Base-by-base conservation (phyloP, 2,329 filamentous ascomycete species). In the Zymoseptoria ardabiliae region DNA sequence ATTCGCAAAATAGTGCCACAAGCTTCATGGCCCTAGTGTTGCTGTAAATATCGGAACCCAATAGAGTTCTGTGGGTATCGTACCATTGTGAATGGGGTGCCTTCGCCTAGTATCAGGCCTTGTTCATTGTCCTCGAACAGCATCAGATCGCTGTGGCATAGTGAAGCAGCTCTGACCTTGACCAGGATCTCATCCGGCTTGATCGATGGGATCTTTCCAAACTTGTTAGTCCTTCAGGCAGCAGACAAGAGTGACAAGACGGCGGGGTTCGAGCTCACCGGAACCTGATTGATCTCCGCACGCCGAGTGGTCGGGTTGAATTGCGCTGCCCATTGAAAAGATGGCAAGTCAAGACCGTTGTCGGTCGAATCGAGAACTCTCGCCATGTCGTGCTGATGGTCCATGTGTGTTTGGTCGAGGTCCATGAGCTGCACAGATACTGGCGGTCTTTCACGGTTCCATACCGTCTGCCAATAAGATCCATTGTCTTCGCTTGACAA, bases 131-230 rank as follows among this genome's bases (percentile, higher is more conserved):
- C 51, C 54, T 64, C 60, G 55, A 64, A 64, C 20, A 64, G 57
- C 62, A 64, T 64, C 45, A 64, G 54, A 30, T 64, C 62, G 25
- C 62, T 64, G 52, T 64, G 62, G 58, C 62, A 64, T 45, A 64
- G 28, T 11, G 62, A 64, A 10, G 62, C 62, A 5, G 62, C 58
- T 19, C 56, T 60, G 49, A 64, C 50, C 49, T 63, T 64, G 60
- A 64, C 60, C 13, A 64, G 52, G 49, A 64, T 62, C 30, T 64
- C 60, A 41, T 61, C 41, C 11, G 62, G 57, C 41, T 58, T 59
- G 54, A 61, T 62, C 9, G 60, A 52, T 7, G 60, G 62, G 13
- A 64, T 49, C 54, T 60, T 8, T 20, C 28, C 51, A 22, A 20
- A 1, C 22, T 8, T 45, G n/a, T 52, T 20, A 58, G 28, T 6